These are phyloP conservation scores for Myrmaecium sp. DNA, from an alignment of 2,329 filamentous ascomycete species.

Conservation along the genomic window DNA sequence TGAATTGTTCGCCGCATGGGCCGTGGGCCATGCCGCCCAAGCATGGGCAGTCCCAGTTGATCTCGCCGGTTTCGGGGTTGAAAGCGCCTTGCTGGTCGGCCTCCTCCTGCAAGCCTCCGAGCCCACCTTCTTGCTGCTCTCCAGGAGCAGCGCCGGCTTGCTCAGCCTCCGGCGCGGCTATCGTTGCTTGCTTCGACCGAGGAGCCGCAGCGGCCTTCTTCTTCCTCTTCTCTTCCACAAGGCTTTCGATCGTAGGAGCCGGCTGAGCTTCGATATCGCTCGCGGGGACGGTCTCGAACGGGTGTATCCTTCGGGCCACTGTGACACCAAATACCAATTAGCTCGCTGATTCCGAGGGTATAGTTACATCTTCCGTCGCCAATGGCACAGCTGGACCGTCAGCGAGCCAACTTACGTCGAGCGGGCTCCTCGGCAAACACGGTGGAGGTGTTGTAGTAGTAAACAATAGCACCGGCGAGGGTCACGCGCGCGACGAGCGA, in stretches of 20 bases:
- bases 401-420: background rate
- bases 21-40: conserved; percentile 93
- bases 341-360: no score
- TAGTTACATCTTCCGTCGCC: background rate
- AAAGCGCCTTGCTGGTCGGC: conserved; percentile 81
- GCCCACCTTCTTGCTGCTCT: conserved; percentile 18
- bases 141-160: conserved; percentile 8
- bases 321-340: background rate
- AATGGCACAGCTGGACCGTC: conserved; percentile 1
- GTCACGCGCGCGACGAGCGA: conserved; percentile 56
- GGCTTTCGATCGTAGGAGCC: conserved; percentile 27
- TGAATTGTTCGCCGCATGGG: conserved; percentile 91
- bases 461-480: conserved; percentile 58
- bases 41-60: conserved; percentile 99
- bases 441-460: conserved; percentile 86
- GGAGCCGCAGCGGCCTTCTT: conserved; percentile 15
- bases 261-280: conserved; percentile 24
- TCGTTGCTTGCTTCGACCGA: conserved; percentile 5
- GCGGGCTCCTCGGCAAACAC: conserved; percentile 70
- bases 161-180: conserved; percentile 1
- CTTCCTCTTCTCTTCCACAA: conserved; percentile 24
- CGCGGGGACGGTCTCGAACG: conserved; percentile 15
- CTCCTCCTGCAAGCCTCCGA: conserved; percentile 57
- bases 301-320: conserved; percentile 5
- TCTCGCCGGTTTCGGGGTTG: conserved; percentile 96